Base-by-base conservation (phyloP, 257 asterid species). In the Oldenlandia corymbosa region DNA sequence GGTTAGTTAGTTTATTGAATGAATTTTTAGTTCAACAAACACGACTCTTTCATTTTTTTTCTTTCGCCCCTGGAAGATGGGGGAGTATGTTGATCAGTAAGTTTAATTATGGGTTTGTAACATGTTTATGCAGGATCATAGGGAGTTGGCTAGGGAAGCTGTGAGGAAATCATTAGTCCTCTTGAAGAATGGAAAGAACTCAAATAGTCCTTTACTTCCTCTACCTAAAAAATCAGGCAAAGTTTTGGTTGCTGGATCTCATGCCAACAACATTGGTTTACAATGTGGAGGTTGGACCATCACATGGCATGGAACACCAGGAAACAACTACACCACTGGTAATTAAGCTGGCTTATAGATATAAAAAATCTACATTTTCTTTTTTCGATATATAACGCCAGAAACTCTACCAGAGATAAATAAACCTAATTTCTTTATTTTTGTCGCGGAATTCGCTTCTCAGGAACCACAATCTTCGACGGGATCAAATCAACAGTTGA, bases 261-360 rank as follows among this genome's bases (percentile, higher is more conserved):
- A 88, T 68, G 88, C 80, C 17, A 83, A 85, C 57, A 79, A 88
- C 66, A 80, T 88, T 51, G 96, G 94, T 59, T 88, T 75, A 68
- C 94, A 88, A 55, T 88, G 96, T 67, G 96, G 96, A 20, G 94
- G 96, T 5, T 88, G 96, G 96, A 88, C 96, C 11, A 51, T 58
- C 31, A 83, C 94, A 5, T 88, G 96, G 96, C 89, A 88, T 5
- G 96, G 96, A 36, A 84, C 60, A 71, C n/a, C n/a, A n/a, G n/a
- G n/a, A n/a, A n/a, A n/a, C n/a, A n/a, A n/a, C n/a, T n/a, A n/a
- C n/a, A n/a, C n/a, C n/a, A n/a, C n/a, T n/a, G n/a, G n/a, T n/a
- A n/a, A n/a, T n/a, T n/a, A n/a, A n/a, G n/a, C n/a, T n/a, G n/a
- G n/a, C n/a, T n/a, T n/a, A n/a, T n/a, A n/a, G n/a, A n/a, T n/a